A percentile compares a stretch with the other conserved stretches of the same genome.
Evolutionary conservation across 148 eudicot genomes (phyloP).

Genomic region (Chenopodium formosanum): DNA sequence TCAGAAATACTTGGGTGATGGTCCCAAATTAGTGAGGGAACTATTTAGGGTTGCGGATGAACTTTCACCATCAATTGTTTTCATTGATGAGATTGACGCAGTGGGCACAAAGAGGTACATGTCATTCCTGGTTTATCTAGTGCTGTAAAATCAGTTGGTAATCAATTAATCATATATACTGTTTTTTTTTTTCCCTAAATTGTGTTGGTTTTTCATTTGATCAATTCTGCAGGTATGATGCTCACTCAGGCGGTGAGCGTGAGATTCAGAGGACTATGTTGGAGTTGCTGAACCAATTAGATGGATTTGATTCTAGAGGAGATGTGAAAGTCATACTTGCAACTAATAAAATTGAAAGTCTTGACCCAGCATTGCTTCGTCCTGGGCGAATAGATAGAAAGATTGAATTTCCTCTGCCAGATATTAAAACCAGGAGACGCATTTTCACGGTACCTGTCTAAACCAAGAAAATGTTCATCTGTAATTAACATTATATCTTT

Average conservation of each 20-base stretch:
- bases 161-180: neutral
- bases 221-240: neutral
- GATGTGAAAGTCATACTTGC: constrained; percentile 88
- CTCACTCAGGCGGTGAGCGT: neutral
- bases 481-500: neutral
- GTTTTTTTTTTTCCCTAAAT: too few relatives aligned
- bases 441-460: constrained; percentile 53
- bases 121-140: neutral
- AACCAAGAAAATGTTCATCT: neutral
- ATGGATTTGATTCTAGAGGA: constrained; percentile 87
- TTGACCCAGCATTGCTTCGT: constrained; percentile 87
- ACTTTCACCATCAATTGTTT: constrained; percentile 56
- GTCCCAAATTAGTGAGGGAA: constrained; percentile 33
- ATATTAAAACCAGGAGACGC: constrained; percentile 79
- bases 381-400: constrained; percentile 88
- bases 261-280: neutral
- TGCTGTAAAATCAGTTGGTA: neutral
- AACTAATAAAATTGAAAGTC: constrained; percentile 78
- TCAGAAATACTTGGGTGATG: constrained; percentile 43
- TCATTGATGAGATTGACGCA: constrained; percentile 79
- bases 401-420: constrained; percentile 88
- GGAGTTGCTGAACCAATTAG: constrained; percentile 72
- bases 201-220: neutral
- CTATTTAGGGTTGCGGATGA: constrained; percentile 37
- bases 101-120: constrained; percentile 75